Evolutionary conservation across 306 rosid genomes (phyloP), one percentile per base, ranked within the genome.

Genomic region (Corylus avellana): DNA sequence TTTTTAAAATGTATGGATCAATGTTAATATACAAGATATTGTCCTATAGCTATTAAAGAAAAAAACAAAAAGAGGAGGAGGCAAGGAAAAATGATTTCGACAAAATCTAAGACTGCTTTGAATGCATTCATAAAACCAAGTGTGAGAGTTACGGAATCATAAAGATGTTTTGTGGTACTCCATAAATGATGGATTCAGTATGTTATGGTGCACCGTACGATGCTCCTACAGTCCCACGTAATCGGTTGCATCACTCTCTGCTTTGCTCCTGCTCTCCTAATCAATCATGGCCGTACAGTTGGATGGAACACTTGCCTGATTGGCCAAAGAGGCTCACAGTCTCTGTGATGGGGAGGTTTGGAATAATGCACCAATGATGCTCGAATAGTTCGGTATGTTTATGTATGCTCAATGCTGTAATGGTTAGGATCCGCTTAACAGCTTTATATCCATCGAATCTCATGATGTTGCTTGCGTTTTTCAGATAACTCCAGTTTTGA

Each of bases 141-240:
- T 11, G 5, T 8, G 32, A 71, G 46, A 68, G 50, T 18, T 39
- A 68, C 13, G 49, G 49, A 37, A 66, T 16, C 70, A 63, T 76
- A 58, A 81, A 8, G 74, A 81, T 62, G 67, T 7, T 64, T 35
- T 35, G 9, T 14, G 1, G 12, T 14, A 63, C 46, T 4, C 8
- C 20, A 1, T 14, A 42, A 8, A 62, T 70, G 69, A 50, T 49
- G 76, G 70, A 70, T 83, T 80, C 74, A n/a, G 64, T 77, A 82
- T 55, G 64, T 49, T 49, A 77, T 8, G 77, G 77, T 59, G 82
- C 55, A 77, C 77, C 50, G 78, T 80, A 84, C 82, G 51, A 27
- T 55, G 46, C 51, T 71, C 29, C 68, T 46, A 57, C 57, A 76
- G 66, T 17, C 54, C 37, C 6, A 37, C 79, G 64, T 68, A 42